Percentiles rank a stretch among this genome's conserved stretches.
phyloP scores from a whole-genome alignment of 768 basidiomycete species.

The Tylopilus cervinicoccineus region DNA sequence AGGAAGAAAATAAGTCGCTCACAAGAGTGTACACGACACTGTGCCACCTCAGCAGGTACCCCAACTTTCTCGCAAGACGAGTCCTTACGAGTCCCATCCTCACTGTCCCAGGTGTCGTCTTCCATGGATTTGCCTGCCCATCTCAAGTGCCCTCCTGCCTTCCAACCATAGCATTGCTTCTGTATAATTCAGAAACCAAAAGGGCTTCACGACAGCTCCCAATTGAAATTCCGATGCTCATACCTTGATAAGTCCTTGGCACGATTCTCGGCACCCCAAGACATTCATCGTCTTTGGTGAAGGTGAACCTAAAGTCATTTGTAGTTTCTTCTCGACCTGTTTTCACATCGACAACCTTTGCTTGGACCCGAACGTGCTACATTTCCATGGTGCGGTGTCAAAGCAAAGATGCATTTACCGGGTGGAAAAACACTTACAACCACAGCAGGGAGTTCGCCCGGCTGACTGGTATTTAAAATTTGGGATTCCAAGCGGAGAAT shows the following conservation, averaged over 20 bases:
- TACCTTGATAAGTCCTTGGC: conserved; percentile 69
- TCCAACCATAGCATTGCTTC: conserved; percentile 88
- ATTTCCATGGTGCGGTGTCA: not conserved
- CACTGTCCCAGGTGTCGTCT: conserved; percentile 16
- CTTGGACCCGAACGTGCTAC: conserved; percentile 69
- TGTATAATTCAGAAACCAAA: conserved; percentile 26
- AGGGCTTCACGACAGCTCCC: not conserved
- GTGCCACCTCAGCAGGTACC: not conserved
- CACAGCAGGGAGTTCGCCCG: conserved; percentile 34
- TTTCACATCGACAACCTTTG: conserved; percentile 65
- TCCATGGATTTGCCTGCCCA: conserved; percentile 62
- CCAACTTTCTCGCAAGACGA: too few species aligned
- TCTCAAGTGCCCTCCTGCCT: conserved; percentile 65
- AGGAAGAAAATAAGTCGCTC: not conserved
- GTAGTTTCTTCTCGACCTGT: conserved; percentile 64
- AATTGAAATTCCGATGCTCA: not conserved
- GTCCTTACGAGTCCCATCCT: not conserved
- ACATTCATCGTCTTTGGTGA: conserved; percentile 45
- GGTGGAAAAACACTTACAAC: conserved; percentile 44
- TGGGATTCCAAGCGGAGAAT: conserved; percentile 71
- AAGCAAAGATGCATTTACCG: not conserved
- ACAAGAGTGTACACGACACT: not conserved
- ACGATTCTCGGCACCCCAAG: conserved; percentile 45
- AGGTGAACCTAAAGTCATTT: conserved; percentile 76
- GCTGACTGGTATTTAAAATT: conserved; percentile 53